phyloP scores from a whole-genome alignment of 1,284 basidiomycete species.

The Caloboletus inedulis region DNA sequence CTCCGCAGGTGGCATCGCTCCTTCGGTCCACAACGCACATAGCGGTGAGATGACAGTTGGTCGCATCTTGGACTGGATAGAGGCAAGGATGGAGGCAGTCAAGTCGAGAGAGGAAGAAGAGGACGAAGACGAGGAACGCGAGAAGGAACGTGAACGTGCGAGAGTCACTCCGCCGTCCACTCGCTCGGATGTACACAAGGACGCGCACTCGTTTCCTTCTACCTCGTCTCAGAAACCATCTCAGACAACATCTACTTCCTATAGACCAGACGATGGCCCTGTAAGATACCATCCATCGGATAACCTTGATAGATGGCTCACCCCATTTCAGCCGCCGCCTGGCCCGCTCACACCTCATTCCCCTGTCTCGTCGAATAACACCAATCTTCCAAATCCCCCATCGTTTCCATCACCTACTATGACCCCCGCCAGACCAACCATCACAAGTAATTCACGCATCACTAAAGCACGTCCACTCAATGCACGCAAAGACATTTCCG shows the following conservation, averaged over 20 bases:
- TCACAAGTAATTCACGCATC: conserved; percentile 21
- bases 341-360: conserved; percentile 28
- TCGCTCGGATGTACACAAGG: conserved; percentile 18
- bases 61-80: conserved; percentile 75
- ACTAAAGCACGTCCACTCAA: conserved; percentile 26
- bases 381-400: conserved; percentile 22
- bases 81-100: conserved; percentile 68
- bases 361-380: conserved; percentile 24
- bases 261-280: conserved; percentile 18
- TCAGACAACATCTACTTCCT: conserved; percentile 15
- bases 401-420: conserved; percentile 36
- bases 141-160: conserved; percentile 42
- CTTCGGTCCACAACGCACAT: conserved; percentile 36
- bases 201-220: conserved; percentile 22
- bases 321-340: conserved; percentile 11
- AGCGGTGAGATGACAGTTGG: conserved; percentile 66
- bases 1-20: conserved; percentile 48
- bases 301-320: conserved; percentile 3
- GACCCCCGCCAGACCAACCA: conserved; percentile 27
- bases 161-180: conserved; percentile 19
- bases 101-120: conserved; percentile 70
- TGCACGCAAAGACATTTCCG: conserved; percentile 29
- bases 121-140: conserved; percentile 70
- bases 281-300: conserved; percentile 18
- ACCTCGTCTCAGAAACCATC: conserved; percentile 21